These are phyloP conservation scores for Evansstolkia leycettana DNA, from an alignment of 495 filamentous ascomycete species.

Conservation along the genomic window DNA sequence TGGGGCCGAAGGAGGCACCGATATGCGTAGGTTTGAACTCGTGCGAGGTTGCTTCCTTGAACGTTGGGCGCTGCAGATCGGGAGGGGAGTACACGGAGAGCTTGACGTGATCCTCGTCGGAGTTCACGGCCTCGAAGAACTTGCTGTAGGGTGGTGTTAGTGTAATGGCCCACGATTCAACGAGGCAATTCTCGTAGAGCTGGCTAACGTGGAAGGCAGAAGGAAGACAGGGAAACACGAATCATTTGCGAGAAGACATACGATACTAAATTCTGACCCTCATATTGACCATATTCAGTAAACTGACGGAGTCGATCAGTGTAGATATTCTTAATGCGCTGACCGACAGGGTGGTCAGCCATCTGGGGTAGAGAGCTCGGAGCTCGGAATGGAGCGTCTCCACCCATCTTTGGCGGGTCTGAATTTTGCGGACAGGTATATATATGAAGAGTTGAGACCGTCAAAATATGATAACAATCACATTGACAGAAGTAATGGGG, in stretches of 20 bases:
- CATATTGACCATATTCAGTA: slow-evolving; percentile 69
- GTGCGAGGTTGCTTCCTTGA: slow-evolving; percentile 74
- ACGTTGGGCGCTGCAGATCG: slow-evolving; percentile 66
- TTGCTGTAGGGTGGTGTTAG: slow-evolving; percentile 35
- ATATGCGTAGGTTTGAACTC: slow-evolving; percentile 64
- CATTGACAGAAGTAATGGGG: too few relatives aligned
- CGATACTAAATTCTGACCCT: slow-evolving; percentile 59
- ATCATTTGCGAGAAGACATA: slow-evolving; percentile 17
- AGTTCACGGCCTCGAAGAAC: slow-evolving; percentile 60
- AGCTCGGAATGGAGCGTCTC: slow-evolving; percentile 29
- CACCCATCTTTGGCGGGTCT: slow-evolving; percentile 42
- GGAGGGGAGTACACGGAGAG: slow-evolving; percentile 82
- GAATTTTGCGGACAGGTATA: too few relatives aligned
- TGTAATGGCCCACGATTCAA: background rate
- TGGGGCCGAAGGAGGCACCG: slow-evolving; percentile 76
- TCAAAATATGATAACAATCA: too few relatives aligned
- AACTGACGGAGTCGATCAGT: slow-evolving; percentile 74
- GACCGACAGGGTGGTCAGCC: slow-evolving; percentile 54
- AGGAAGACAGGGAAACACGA: background rate
- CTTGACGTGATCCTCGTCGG: slow-evolving; percentile 64
- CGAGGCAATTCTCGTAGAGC: background rate
- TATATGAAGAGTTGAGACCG: too few relatives aligned
- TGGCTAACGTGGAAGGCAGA: background rate
- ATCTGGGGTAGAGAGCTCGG: slow-evolving; percentile 42
- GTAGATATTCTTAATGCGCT: slow-evolving; percentile 81